Evolutionary conservation across 2,329 filamentous ascomycete species (phyloP).

Genomic region (Stachybotrys chartarum): DNA sequence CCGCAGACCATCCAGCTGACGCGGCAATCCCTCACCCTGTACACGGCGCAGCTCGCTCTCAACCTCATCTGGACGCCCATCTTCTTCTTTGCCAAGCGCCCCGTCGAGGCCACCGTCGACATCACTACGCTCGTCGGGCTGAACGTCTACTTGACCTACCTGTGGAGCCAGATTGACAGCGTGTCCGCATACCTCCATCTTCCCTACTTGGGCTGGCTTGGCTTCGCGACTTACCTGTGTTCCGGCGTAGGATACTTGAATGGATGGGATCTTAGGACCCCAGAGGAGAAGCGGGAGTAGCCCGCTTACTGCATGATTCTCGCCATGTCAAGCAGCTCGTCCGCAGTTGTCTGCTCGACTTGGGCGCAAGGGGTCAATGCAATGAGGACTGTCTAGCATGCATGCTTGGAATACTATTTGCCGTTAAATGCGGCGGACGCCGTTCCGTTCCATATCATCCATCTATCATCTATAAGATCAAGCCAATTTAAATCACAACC

Average conservation of each 20-base stretch:
- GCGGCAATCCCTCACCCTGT: constrained; percentile 67
- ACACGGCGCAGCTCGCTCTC: constrained; percentile 76
- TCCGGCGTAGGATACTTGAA: constrained; percentile 63
- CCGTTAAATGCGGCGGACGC: no score
- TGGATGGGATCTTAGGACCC: constrained; percentile 50
- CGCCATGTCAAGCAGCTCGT: no score
- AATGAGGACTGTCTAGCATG: no score
- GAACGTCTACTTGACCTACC: constrained; percentile 65
- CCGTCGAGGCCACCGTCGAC: constrained; percentile 67
- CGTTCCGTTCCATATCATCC: no score
- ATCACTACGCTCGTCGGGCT: constrained; percentile 65
- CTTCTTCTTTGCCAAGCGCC: constrained; percentile 74
- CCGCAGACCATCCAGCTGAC: constrained; percentile 50
- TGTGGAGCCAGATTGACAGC: constrained; percentile 69
- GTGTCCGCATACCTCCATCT: constrained; percentile 66
- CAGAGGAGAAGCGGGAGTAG: constrained; percentile 11
- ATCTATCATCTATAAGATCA: no score
- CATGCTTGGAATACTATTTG: no score
- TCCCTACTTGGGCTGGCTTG: constrained; percentile 81
- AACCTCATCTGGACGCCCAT: constrained; percentile 90
- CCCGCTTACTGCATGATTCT: no score
- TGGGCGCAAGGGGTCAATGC: no score
- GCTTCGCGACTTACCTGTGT: constrained; percentile 81
- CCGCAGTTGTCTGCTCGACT: no score
- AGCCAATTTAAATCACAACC: no score